Evolutionary conservation across 2,329 filamentous ascomycete genomes (phyloP), one percentile per base, ranked within the genome.

Genomic region (Endocalyx cinctus): DNA sequence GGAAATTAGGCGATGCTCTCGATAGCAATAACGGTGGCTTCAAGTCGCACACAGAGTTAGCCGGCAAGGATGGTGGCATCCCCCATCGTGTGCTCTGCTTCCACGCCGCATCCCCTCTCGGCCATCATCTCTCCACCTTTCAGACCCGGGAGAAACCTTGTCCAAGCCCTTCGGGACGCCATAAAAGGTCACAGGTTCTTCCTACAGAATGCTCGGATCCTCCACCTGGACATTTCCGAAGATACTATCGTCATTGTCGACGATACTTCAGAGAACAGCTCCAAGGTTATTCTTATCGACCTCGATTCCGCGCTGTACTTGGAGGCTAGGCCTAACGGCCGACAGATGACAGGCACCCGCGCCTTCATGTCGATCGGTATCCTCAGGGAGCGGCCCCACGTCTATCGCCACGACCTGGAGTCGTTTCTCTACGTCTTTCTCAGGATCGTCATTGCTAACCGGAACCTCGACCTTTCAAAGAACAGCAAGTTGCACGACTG

Each of bases 371-470:
- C 37, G 13, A 34, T 44, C 5, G 35, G 38, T 10, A 31, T 44
- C 18, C 32, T 46, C 5, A 22, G 19, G 15, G 34, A 4, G n/a
- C 12, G 22, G 18, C 17, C 27, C 5, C 33, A 47, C 13, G 41
- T 29, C 8, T 47, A 47, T 15, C 33, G 39, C 16, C 31, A 47
- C 18, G 33, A 47, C 20, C 33, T 47, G 5, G 31, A 47, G 27
- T 45, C 42, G 4, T 47, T 45, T 14, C 35, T 47, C 17, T 45
- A 47, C 31, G 35, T 47, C 4, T 31, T 45, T 16, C 23, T 45
- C 12, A 38, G 29, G 25, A 34, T 14, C 34, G 26, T 38, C n/a
- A 38, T 38, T 22, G 30, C 35, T 17, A 34, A 38, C 14, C 35
- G 25, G 8, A 17, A 15, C 16, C 20, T 29, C 3, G 14, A 25